phyloP scores from a whole-genome alignment of 2,329 filamentous ascomycete genomes.

The Simplicillium aogashimaense region DNA sequence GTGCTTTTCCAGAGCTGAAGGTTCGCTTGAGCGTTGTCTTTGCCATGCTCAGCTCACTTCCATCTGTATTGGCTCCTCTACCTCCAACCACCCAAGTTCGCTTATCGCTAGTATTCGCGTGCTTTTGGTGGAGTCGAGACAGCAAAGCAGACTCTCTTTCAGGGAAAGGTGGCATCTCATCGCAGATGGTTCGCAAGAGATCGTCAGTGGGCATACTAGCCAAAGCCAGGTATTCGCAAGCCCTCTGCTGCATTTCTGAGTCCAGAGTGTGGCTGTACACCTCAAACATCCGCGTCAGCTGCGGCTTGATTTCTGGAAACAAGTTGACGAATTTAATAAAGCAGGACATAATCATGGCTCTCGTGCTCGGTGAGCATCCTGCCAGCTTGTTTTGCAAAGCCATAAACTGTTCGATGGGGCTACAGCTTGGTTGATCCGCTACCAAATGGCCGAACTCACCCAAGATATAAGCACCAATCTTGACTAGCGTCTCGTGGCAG shows the following conservation, averaged over 20 bases:
- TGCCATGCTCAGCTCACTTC: constrained; percentile 68
- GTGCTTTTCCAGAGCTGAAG: constrained; percentile 54
- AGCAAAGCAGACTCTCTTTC: constrained; percentile 87
- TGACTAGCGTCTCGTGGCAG: constrained; percentile 94
- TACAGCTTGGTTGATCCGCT: constrained; percentile 83
- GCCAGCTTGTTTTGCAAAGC: constrained; percentile 85
- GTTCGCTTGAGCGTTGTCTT: constrained; percentile 79
- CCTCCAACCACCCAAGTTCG: constrained; percentile 97
- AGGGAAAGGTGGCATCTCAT: constrained; percentile 98
- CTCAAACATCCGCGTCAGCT: constrained; percentile 81
- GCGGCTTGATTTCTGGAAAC: constrained; percentile 96
- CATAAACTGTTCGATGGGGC: constrained; percentile 94
- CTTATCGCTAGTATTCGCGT: constrained; percentile 85
- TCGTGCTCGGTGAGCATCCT: constrained; percentile 77
- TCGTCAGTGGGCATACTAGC: constrained; percentile 84
- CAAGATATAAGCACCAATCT: constrained; percentile 92
- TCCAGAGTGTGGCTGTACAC: constrained; percentile 92
- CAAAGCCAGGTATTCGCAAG: constrained; percentile 86
- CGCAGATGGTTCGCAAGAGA: constrained; percentile 83
- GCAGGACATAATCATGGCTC: constrained; percentile 87
- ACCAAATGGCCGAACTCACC: constrained; percentile 97
- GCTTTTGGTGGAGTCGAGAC: constrained; percentile 88
- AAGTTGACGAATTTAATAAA: constrained; percentile 98
- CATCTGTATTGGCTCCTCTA: constrained; percentile 82
- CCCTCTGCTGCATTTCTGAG: constrained; percentile 89